Evolutionary conservation across 139 green algal genomes (phyloP), one percentile per base, ranked within the genome.

Genomic region (Penium margaritaceum): DNA sequence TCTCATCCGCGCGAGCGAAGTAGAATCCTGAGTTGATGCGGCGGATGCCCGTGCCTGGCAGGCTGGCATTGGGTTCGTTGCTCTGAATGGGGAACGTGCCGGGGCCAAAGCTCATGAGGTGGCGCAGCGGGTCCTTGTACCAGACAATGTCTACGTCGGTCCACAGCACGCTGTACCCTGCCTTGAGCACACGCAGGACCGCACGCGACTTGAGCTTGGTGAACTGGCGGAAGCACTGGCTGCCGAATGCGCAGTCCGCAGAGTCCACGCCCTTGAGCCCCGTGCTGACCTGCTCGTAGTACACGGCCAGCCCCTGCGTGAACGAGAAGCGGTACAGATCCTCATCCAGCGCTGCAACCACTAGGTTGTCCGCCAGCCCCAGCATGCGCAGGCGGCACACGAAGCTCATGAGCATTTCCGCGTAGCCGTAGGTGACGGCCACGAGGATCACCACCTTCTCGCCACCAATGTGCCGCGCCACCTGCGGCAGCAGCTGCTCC

Each of bases 1-100:
- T 61, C 4, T 35, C 32, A 29, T 72, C 64, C 5, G 64, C 37
- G n/a, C 64, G 41, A 14, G 64, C 64, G 17, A 72, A 60, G 41
- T 72, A 72, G 39, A 72, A 72, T 12, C 64, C 64, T n/a, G 64
- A 72, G 19, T 72, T 72, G 43, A 72, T 62, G 15, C 64, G 64
- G 24, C 64, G 64, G 27, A 62, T 60, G 64, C 41, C 64, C 1
- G 41, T 60, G 17, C 41, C 64, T 27, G 64, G 64, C 41, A 58
- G 19, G 5, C n/a, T 62, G 3, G 6, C 39, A 15, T 72, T 72
- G 6, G 39, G 64, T 39, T 72, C 41, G n/a, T 72, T 60, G 41
- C 41, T 62, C 39, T 72, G 64, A 14, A 72, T 51, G 6, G 64
- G 39, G n/a, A 72, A 37, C 24, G 64, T 72, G 21, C 29, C 41